Evolutionary conservation across 2,329 filamentous ascomycete species (phyloP), one percentile per base, ranked within the genome.

Genomic region (Xylaria sp.): DNA sequence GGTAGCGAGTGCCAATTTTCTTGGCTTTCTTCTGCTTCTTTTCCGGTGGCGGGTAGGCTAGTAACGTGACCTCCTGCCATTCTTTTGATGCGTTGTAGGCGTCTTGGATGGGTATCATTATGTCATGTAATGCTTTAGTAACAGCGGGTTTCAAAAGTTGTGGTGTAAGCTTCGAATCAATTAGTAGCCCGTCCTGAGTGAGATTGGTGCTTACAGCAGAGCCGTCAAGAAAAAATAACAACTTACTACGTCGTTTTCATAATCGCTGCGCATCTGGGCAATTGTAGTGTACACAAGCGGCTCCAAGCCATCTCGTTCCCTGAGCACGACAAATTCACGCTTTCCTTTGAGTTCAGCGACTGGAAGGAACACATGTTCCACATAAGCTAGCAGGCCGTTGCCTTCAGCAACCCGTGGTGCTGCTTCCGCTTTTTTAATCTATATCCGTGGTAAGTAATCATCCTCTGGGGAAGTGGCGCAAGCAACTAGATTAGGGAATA

Each of bases 111-210:
- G 95, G 93, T 2, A 86, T 88, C 65, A 97, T 85, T 13, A 98
- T 86, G 45, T 87, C 84, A 72, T 89, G 89, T 23, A 99, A 86
- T 10, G 89, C 93, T 60, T 89, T 86, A 5, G 91, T 87, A 6
- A 97, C 89, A 12, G 93, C 93, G n/a, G 90, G 87, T 83, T 99
- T 98, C 60, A 98, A 84, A 13, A 92, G 82, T 83, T 97, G 94
- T 0, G 96, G 96, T 1, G 92, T 93, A 69, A 97, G 86, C 86
- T 90, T 71, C 6, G 70, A 32, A 28, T 48, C 6, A 36, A 58
- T 75, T 52, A 74, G 73, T 67, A 70, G 15, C 4, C 13, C 39
- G n/a, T 41, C 25, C 67, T 25, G 25, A 20, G 13, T 30, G 6
- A 28, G 4, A n/a, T 32, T 12, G 10, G 13, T 9, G 15, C 2